Base-by-base conservation (phyloP, 805 yeast species). In the Cyberlindnera xishuangbannaensis region DNA sequence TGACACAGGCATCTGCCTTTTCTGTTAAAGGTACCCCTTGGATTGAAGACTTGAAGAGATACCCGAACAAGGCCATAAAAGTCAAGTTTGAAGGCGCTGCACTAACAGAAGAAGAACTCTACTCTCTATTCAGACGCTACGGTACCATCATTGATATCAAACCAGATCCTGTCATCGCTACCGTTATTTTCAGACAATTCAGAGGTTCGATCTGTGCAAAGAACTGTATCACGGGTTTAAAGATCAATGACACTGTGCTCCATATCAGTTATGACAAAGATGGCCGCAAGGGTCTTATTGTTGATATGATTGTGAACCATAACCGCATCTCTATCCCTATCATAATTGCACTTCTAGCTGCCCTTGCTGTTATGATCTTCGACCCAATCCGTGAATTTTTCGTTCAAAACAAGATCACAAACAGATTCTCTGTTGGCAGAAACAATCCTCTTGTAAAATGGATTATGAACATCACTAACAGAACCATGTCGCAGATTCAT, bases 21-120 rank as follows among this genome's bases (percentile, higher is more conserved):
- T 78, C 83, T 1, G 97, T 92, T 1, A 79, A 82, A 47, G 99
- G 99, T 41, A 65, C 72, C 2, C 98, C 99, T 0, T 90, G 97
- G 96, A 82, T 92, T 40, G 97, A 90, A 60, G 98, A 92, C 54
- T 64, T 92, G 55, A 72, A 84, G 47, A 62, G 96, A 41, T 73
- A 69, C 43, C 95, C 95, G 7, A 76, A 81, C 34, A 59, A 68
- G 7, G 65, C 66, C 11, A 58, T 92, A 16, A 70, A 73, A 34
- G 76, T 90, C 5, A 66, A 69, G 18, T 88, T 81, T 53, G 86
- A 81, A 44, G 97, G 96, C 2, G 76, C 77, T 0, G 67, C 77
- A 6, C 59, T 90, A 38, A 70, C 82, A 0, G 94, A 86, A 43
- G 97, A 88, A 56, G 81, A 79, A 34, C 55, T 88, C 33, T 90